Percentiles rank a stretch among this genome's conserved stretches.
Evolutionary conservation across 768 basidiomycete species (phyloP).

Genomic region (Mycena kentingensis): DNA sequence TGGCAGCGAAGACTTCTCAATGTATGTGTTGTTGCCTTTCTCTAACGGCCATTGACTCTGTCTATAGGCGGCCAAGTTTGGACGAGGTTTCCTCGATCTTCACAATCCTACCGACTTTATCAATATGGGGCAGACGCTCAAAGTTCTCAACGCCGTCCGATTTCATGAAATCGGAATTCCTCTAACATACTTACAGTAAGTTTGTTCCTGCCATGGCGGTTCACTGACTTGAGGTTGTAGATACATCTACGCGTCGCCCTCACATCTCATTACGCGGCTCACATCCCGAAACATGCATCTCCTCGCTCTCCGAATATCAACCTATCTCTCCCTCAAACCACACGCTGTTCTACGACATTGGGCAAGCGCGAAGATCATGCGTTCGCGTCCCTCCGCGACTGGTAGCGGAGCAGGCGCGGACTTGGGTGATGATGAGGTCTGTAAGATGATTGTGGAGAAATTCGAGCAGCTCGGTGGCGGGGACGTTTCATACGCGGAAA

Average conservation of each 20-base stretch:
- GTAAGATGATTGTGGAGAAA: constrained; percentile 84
- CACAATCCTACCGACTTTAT: constrained; percentile 93
- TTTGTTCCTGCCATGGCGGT: constrained; percentile 12
- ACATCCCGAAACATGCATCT: constrained; percentile 88
- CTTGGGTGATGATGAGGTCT: constrained; percentile 75
- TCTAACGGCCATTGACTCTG: not conserved
- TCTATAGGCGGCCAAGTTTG: constrained; percentile 91
- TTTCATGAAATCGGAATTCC: constrained; percentile 93
- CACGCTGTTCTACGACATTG: constrained; percentile 92
- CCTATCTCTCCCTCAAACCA: constrained; percentile 79
- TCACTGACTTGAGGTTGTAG: constrained; percentile 41
- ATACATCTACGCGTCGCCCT: constrained; percentile 79
- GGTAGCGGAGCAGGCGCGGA: constrained; percentile 56
- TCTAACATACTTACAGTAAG: constrained; percentile 87
- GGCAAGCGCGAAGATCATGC: constrained; percentile 90
- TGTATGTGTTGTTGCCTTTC: constrained; percentile 44
- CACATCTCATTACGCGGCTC: constrained; percentile 78
- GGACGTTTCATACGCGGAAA: constrained; percentile 90
- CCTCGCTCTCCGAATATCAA: constrained; percentile 87
- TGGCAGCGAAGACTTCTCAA: constrained; percentile 89
- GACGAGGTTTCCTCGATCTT: constrained; percentile 88
- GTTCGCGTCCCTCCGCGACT: constrained; percentile 60
- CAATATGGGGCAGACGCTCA: constrained; percentile 87
- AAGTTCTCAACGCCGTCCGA: constrained; percentile 91
- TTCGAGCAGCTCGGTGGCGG: constrained; percentile 78